Conservation (phyloP, 192 early-diverging fungal genomes). For the Entomortierella lignicola region DNA sequence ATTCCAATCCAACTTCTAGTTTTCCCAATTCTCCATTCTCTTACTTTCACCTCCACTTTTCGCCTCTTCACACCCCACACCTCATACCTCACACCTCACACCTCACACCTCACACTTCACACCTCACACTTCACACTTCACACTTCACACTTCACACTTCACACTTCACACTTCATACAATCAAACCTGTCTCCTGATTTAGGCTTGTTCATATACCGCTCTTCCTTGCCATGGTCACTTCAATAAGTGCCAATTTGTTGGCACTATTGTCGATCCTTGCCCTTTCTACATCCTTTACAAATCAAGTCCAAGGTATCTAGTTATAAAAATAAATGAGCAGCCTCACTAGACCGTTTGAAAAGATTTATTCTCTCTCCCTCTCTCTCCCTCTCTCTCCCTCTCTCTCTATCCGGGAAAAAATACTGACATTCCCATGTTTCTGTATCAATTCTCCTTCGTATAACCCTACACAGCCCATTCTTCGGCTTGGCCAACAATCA, state of each 20-base stretch:
- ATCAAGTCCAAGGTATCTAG: conserved; percentile 13
- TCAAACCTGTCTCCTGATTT: not conserved
- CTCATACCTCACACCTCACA: too few species aligned
- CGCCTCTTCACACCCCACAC: too few species aligned
- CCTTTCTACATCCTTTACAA: conserved; percentile 1
- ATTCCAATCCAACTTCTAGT: too few species aligned
- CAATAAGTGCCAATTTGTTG: conserved; percentile 15
- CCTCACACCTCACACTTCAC: too few species aligned
- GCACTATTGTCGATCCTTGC: conserved; percentile 16
- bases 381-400: not conserved
- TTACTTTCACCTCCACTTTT: too few species aligned
- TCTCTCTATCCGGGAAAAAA: not conserved
- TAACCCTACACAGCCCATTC: conserved; percentile 29
- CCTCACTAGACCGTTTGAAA: not conserved
- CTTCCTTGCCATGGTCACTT: conserved; percentile 9
- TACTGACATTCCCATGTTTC: not conserved
- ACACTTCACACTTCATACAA: not conserved
- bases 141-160: not conserved
- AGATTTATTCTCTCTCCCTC: not conserved
- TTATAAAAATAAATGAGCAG: not conserved
- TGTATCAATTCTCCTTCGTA: not conserved
- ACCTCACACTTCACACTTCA: too few species aligned
- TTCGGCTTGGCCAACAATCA: conserved; percentile 33
- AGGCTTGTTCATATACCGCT: not conserved
- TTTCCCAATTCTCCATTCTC: too few species aligned